Base-by-base conservation (phyloP, 352 stramenopile genomes). In the Peronospora tabacina region DNA sequence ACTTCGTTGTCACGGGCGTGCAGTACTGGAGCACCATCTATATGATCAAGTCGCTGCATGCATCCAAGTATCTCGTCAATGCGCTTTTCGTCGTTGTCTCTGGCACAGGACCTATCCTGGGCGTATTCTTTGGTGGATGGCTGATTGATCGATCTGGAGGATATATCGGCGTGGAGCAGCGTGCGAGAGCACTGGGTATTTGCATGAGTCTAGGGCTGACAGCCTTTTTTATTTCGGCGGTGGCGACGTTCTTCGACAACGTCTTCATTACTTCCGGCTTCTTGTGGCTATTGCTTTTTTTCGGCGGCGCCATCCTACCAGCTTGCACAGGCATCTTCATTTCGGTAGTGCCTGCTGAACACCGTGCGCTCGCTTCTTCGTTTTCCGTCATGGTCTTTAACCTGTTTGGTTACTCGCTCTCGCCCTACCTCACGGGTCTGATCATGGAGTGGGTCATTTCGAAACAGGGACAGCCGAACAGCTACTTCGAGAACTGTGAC, bases 1-100 rank as follows among this genome's bases (percentile, higher is more conserved):
- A 90, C 68, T 92, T 92, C 45, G 81, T 92, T 33, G 81, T 92
- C 48, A 90, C 81, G 30, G 78, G 78, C 33, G 79, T 92, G 43
- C 81, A 92, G 56, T 92, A 88, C 63, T 92, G 81, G 81, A 87
- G 72, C 55, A 92, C 81, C 2, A 89, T 90, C 58, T 92, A 87
- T 55, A 88, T 90, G 72, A 85, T 87, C 65, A 87, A 89, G 68
- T 88, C 79, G 36, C 71, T 91, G 24, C 69, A 91, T 42, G 74
- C 63, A 24, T 86, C 73, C 56, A 88, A 89, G 63, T 87, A 89
- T 52, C 62, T 91, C 2, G 79, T 92, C 13, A 92, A 92, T 50
- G 76, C 51, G 6, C 70, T 90, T 9, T 92, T 88, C 42, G 75
- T 90, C 16, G 60, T 92, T n/a, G 72, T 90, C 7, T 81, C 78